Base-by-base conservation (phyloP, 2,329 filamentous ascomycete genomes). In the Thielaviopsis euricoi region DNA sequence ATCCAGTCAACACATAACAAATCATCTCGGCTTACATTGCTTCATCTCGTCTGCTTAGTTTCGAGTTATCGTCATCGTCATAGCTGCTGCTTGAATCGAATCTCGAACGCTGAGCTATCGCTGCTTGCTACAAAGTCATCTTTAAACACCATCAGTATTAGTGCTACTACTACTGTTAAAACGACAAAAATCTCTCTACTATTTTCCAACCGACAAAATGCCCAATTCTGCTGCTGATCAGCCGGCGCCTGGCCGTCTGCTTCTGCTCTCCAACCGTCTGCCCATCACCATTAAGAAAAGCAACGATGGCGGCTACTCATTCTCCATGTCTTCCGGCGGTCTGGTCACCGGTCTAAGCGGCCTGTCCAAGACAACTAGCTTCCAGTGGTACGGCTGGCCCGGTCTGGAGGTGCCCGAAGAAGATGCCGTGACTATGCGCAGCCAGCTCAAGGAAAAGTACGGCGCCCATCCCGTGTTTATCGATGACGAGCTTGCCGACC, bases 301-400 rank as follows among this genome's bases (percentile, higher is more conserved):
- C 56, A 88, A 93, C 56, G 88, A 95, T 76, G 90, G 89, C 66
- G 85, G 86, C 69, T 98, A 95, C 74, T 81, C 84, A 67, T 95
- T 95, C 71, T 89, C 86, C 69, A 95, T 96, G 87, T 97, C 91
- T 52, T 97, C 93, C 1, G 93, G 93, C 59, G 93, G 93, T 48
- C 80, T 98, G 48, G 93, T 97, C 66, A 95, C 89, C 55, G 93
- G 93, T 21, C 77, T 98, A 61, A 95, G 88, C 64, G 93, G 93
- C 25, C 74, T 97, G 60, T 85, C 87, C 65, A 96, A 96, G 73
- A 86, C 88, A 33, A 95, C 89, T 25, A 91, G 85, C 64, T 97
- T 97, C 71, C 87, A 93, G 71, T 98, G 93, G 93, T 97, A 97
- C 71, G 93, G 93, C 64, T 97, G 93, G 91, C 90, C 93, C 0